Conservation (phyloP, 169 alveolate species). For the Plasmodium falciparum region DNA sequence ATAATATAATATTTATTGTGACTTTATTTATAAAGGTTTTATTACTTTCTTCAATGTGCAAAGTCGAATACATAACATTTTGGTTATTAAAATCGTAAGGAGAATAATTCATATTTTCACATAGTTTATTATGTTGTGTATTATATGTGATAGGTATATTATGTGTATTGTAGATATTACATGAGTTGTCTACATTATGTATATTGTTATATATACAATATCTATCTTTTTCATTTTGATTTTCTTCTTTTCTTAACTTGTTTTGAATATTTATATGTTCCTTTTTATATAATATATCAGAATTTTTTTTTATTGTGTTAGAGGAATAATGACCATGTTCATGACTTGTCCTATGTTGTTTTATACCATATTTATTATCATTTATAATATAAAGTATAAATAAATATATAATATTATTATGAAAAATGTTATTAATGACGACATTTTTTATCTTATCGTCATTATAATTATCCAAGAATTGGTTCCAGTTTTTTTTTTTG, state of each 20-base stretch:
- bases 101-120: no score
- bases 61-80: no score
- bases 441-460: slow-evolving; percentile 65
- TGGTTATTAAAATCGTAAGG: no score
- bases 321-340: no score
- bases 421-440: slow-evolving; percentile 53
- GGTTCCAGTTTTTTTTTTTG: slow-evolving; percentile 34
- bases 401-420: slow-evolving; percentile 60
- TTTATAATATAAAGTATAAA: slow-evolving; percentile 61
- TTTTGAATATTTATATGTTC: background rate
- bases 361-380: slow-evolving; percentile 48
- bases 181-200: no score
- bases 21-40: slow-evolving; percentile 66
- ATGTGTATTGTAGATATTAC: background rate
- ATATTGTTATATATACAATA: no score
- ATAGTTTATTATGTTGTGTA: no score
- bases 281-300: background rate
- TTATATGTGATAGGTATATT: slow-evolving; percentile 1
- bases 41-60: slow-evolving; percentile 9
- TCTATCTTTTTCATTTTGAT: background rate
- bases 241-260: background rate
- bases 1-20: slow-evolving; percentile 65
- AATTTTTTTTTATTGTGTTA: background rate
- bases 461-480: slow-evolving; percentile 42
- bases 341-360: background rate